phyloP scores from a whole-genome alignment of 306 rosid species.

The Sesbania bispinosa region DNA sequence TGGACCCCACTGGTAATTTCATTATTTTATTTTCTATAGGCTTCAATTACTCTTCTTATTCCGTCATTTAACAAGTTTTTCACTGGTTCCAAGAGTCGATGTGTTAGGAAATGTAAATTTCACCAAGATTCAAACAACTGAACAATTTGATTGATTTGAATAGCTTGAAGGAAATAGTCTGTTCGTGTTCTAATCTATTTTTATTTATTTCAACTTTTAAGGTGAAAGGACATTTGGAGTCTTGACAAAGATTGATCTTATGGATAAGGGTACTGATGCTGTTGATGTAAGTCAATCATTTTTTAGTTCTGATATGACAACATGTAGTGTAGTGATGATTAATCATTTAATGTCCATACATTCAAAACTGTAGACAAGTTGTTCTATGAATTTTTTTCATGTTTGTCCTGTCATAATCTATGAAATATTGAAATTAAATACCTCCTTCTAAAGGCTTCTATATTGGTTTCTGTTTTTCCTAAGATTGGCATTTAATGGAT shows the following conservation, averaged over 20 bases:
- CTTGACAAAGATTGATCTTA: constrained; percentile 93
- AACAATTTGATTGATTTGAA: constrained; percentile 10
- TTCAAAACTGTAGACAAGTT: background rate
- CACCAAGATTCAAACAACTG: background rate
- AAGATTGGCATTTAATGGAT: background rate
- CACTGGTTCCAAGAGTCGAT: background rate
- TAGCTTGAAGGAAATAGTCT: background rate
- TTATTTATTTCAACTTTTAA: constrained; percentile 28
- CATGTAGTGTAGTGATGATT: background rate
- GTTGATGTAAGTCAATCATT: constrained; percentile 64
- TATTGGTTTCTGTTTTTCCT: background rate
- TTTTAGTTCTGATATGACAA: background rate
- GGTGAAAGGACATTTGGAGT: constrained; percentile 97
- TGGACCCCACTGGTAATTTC: constrained; percentile 81
- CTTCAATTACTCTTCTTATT: background rate
- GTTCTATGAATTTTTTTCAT: background rate
- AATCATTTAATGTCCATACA: background rate
- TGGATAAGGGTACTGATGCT: constrained; percentile 99
- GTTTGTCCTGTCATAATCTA: background rate
- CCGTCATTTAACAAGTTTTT: background rate
- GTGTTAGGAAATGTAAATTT: background rate
- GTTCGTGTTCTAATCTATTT: background rate
- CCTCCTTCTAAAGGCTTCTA: background rate
- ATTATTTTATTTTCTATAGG: background rate
- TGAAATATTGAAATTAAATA: background rate